Evolutionary conservation across 495 filamentous ascomycete species (phyloP), one percentile per base, ranked within the genome.

Genomic region (Cryomyces minteri): DNA sequence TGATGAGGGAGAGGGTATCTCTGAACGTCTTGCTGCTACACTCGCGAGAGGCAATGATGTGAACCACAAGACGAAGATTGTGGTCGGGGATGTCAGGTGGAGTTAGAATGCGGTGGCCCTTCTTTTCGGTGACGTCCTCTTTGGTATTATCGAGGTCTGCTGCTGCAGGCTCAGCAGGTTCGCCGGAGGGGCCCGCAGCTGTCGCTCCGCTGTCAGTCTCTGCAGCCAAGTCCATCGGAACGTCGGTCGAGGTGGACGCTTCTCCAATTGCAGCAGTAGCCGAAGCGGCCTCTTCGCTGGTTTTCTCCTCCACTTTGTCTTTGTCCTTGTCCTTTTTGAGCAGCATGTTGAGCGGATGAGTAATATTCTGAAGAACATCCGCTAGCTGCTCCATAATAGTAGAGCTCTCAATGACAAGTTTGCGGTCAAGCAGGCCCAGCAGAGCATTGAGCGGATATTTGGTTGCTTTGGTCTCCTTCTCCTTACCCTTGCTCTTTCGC

Each of bases 21-120:
- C 84, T 79, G 71, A 96, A 96, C 2, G 88, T 95, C 66, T 93
- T 94, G 41, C 83, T 86, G 53, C 81, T 90, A 64, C 90, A 99
- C 59, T 99, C 90, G 31, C 86, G 82, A 43, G 90, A 88, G 9
- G 88, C 82, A 49, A 99, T 79, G 48, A 99, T 93, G 53, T 92
- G 90, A 54, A 95, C 84, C 7, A 99, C 86, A 37, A 96, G 68
- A 55, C 80, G 82, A 50, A 99, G 70, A 60, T 94, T 94, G 51
- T 83, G 70, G 37, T 88, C 84, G 1, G 92, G 88, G 40, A 99
- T 78, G 25, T 84, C 75, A 28, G 90, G 90, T 43, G 88, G 86
- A 28, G 78, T 77, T 11, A 94, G 68, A 31, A 74, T 72, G 28
- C 73, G 75, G 41, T 68, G 70, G 55, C 80, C 87, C 69, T 88